Conservation (phyloP, 2,329 filamentous ascomycete genomes). For the Fusarium robinianum region DNA sequence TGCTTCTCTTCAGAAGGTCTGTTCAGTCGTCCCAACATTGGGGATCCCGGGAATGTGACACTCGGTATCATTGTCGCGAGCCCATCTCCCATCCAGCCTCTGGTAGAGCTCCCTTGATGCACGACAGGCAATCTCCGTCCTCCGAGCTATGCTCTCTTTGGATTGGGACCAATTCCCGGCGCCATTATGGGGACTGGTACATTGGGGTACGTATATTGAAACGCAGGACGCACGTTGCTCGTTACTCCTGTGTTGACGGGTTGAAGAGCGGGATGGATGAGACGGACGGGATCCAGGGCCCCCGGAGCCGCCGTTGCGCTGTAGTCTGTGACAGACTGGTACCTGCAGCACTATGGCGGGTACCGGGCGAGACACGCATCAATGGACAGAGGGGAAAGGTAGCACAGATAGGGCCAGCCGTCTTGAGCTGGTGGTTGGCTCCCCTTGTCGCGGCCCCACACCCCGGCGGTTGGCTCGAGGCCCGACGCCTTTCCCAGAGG, state of each 20-base stretch:
- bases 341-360: conserved; percentile 27
- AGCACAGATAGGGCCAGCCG: conserved; percentile 20
- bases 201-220: conserved; percentile 22
- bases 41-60: conserved; percentile 27
- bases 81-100: not conserved
- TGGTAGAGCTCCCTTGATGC: conserved; percentile 1
- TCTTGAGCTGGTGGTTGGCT: conserved; percentile 21
- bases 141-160: conserved; percentile 26
- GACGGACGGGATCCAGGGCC: no score
- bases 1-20: conserved; percentile 34
- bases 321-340: conserved; percentile 19
- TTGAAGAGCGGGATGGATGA: conserved; percentile 18
- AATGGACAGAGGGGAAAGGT: conserved; percentile 25
- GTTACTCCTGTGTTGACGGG: conserved; percentile 16
- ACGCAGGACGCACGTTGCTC: conserved; percentile 7
- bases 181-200: conserved; percentile 18
- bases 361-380: conserved; percentile 29
- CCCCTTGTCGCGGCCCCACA: conserved; percentile 35
- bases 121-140: conserved; percentile 28
- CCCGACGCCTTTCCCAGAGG: conserved; percentile 14
- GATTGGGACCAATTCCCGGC: conserved; percentile 29
- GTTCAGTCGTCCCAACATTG: conserved; percentile 22
- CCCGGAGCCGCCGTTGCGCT: conserved; percentile 23
- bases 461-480: conserved; percentile 33
- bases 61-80: conserved; percentile 17